phyloP scores from a whole-genome alignment of 2,329 filamentous ascomycete species.

The Leptodontidium sp. region DNA sequence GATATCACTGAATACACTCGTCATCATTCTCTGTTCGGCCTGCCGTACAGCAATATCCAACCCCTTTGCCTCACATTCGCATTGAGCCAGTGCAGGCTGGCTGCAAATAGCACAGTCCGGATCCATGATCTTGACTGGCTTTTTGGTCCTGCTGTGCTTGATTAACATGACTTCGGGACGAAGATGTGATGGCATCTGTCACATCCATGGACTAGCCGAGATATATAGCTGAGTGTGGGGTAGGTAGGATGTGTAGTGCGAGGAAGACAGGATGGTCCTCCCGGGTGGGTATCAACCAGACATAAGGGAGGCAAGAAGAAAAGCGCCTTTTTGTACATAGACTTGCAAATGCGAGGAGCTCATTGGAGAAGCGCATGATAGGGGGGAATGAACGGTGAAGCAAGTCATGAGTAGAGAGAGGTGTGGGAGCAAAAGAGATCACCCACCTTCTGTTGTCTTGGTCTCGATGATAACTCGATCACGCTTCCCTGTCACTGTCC shows the following conservation, averaged over 20 bases:
- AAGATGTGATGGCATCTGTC: constrained; percentile 35
- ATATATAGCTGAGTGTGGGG: constrained; percentile 18
- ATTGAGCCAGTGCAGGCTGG: constrained; percentile 64
- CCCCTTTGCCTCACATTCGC: constrained; percentile 72
- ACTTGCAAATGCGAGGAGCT: constrained; percentile 1
- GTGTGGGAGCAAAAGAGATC: constrained; percentile 30
- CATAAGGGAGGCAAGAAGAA: constrained; percentile 14
- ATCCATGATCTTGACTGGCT: constrained; percentile 67
- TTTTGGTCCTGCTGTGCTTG: constrained; percentile 41
- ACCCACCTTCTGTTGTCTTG: constrained; percentile 35
- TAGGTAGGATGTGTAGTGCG: constrained; percentile 6
- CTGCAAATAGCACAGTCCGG: constrained; percentile 74
- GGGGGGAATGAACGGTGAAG: constrained; percentile 32
- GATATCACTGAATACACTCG: constrained; percentile 68
- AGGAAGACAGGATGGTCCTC: constrained; percentile 16
- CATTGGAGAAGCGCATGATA: constrained; percentile 38
- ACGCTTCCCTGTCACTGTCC: constrained; percentile 31
- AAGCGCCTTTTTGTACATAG: background rate
- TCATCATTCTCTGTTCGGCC: constrained; percentile 71
- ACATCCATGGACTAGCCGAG: constrained; percentile 14
- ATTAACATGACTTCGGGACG: constrained; percentile 44
- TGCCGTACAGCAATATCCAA: constrained; percentile 69
- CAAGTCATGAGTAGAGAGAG: constrained; percentile 26
- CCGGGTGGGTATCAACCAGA: constrained; percentile 10
- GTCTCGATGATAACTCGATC: constrained; percentile 34